A percentile compares a stretch with the other conserved stretches of the same genome.
phyloP scores from a whole-genome alignment of 495 filamentous ascomycete genomes.

The Talaromyces thailandensis region DNA sequence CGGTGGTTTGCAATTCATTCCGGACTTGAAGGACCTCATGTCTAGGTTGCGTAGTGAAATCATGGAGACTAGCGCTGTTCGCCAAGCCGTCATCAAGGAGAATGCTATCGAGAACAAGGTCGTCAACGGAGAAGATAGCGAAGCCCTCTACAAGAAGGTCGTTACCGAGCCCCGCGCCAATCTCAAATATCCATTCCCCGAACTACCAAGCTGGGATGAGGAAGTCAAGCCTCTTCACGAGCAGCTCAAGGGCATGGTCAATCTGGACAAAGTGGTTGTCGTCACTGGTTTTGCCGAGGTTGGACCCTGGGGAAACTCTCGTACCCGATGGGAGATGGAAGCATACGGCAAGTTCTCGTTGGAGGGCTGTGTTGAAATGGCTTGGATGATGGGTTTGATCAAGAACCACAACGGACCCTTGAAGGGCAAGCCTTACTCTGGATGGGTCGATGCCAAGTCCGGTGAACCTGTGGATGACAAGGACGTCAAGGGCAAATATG shows the following conservation, averaged over 20 bases:
- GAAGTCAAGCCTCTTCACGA: slow-evolving; percentile 83
- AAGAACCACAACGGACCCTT: slow-evolving; percentile 98
- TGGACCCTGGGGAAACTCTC: slow-evolving; percentile 95
- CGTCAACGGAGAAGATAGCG: slow-evolving; percentile 87
- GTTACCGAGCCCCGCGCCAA: slow-evolving; percentile 90
- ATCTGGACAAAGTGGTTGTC: slow-evolving; percentile 94
- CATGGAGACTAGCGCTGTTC: slow-evolving; percentile 88
- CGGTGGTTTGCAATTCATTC: slow-evolving; percentile 94
- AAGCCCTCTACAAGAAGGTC: slow-evolving; percentile 89
- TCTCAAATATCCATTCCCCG: slow-evolving; percentile 92
- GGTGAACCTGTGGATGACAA: slow-evolving; percentile 96
- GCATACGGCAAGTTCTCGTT: slow-evolving; percentile 93
- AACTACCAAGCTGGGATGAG: slow-evolving; percentile 79
- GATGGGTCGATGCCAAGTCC: slow-evolving; percentile 93
- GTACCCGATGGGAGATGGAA: slow-evolving; percentile 99
- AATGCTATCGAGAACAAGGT: slow-evolving; percentile 96
- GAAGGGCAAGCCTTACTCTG: slow-evolving; percentile 92
- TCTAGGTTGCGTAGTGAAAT: slow-evolving; percentile 80
- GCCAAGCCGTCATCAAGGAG: slow-evolving; percentile 89
- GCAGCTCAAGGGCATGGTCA: slow-evolving; percentile 92
- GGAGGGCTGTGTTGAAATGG: slow-evolving; percentile 98
- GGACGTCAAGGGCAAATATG: slow-evolving; percentile 93
- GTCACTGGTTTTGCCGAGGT: slow-evolving; percentile 95
- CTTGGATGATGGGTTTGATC: slow-evolving; percentile 99
- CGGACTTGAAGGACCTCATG: slow-evolving; percentile 93